Evolutionary conservation across 108 stramenopile genomes (phyloP).

Genomic region (Nitzschia palea): DNA sequence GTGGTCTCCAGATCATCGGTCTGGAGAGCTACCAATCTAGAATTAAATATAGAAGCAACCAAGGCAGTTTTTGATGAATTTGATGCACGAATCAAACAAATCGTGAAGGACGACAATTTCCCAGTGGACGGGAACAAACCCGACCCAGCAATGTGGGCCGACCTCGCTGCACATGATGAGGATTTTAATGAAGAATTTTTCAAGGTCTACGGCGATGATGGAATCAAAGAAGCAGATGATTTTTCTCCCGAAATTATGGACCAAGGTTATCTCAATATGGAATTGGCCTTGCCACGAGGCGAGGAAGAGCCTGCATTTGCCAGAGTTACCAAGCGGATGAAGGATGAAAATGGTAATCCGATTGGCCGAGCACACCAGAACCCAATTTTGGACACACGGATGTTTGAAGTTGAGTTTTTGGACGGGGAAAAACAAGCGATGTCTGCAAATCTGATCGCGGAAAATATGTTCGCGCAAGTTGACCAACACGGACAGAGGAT

Average conservation of each 20-base stretch:
- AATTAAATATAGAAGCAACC: neutral
- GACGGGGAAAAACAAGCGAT: conserved; percentile 14
- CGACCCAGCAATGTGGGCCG: conserved; percentile 2
- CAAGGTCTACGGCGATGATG: neutral
- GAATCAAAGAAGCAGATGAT: conserved; percentile 1
- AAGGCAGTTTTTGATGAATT: neutral
- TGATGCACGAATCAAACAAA: neutral
- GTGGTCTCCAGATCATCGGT: conserved; percentile 27
- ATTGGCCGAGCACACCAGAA: conserved; percentile 14
- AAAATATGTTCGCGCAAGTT: conserved; percentile 31
- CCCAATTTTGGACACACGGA: conserved; percentile 27
- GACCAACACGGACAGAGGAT: neutral
- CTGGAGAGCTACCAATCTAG: conserved; percentile 26
- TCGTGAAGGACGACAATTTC: conserved; percentile 3
- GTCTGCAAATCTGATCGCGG: conserved; percentile 46
- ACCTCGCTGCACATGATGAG: conserved; percentile 1
- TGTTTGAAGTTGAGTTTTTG: conserved; percentile 24
- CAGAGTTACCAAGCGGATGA: conserved; percentile 18
- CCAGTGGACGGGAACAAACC: conserved; percentile 12
- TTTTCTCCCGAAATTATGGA: conserved; percentile 14
- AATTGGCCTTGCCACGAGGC: neutral
- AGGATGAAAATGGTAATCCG: conserved; percentile 5
- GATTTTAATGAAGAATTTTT: neutral
- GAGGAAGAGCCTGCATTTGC: neutral
- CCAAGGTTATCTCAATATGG: neutral